Base-by-base conservation (phyloP, 306 rosid species). In the Styphnolobium japonicum region DNA sequence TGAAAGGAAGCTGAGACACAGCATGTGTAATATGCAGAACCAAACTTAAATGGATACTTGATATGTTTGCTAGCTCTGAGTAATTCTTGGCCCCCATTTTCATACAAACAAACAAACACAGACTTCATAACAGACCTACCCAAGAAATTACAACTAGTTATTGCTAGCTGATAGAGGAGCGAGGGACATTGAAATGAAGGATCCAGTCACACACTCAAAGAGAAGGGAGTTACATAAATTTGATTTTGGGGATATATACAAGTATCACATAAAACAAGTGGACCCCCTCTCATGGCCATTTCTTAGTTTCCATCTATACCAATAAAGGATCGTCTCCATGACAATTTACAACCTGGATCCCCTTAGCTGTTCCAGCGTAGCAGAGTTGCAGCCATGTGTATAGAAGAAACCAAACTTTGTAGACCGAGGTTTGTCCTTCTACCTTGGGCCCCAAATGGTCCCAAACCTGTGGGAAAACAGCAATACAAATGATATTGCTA, bases 341-440 rank as follows among this genome's bases (percentile, higher is more conserved):
- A 73, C 25, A 46, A 33, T 31, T 80, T 85, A 69, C 89, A 84
- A 82, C 83, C 87, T 90, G 90, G 85, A 78, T 36, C 34, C 70
- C 58, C 84, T 90, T 85, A 88, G 91, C 92, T 86, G 90, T 85
- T 88, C 27, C 58, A 80, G 81, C 75, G 69, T 72, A 71, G 74
- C 80, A 81, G 84, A 69, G 80, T 48, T 21, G 83, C 83, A 81
- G 82, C 86, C 62, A 78, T 77, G 55, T 73, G 23, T 78, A 56
- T 49, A 67, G 83, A 82, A 82, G 86, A 79, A 76, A 78, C 73
- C 86, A 81, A 81, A 58, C 80, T 81, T 67, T 61, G 53, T 76
- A 81, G 80, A 73, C 82, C 82, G 71, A 22, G 36, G 16, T 81
- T 48, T 65, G 81, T 80, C 77, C 80, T 75, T 45, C 25, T 51